Evolutionary conservation across 768 basidiomycete species (phyloP).

Genomic region (Botryobasidium botryosum): DNA sequence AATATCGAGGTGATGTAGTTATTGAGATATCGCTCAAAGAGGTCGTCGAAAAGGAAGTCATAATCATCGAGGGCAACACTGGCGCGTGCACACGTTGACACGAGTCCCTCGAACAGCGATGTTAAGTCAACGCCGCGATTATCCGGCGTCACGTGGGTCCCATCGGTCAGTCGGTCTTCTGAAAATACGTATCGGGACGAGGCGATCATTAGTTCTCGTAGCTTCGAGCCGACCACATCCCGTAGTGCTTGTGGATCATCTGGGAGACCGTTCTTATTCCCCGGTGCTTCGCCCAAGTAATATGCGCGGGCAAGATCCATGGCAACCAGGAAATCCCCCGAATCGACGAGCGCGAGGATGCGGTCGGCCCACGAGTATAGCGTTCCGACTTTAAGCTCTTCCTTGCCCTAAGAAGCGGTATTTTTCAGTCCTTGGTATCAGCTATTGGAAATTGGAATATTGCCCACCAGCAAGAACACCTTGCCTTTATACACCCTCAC

Average conservation of each 20-base stretch:
- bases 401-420: conserved; percentile 31
- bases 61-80: conserved; percentile 65
- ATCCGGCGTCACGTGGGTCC: conserved; percentile 64
- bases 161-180: conserved; percentile 84
- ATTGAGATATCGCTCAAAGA: conserved; percentile 79
- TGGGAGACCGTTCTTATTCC: conserved; percentile 78
- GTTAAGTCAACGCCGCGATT: conserved; percentile 88
- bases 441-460: not conserved
- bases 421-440: not conserved
- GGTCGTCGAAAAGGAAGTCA: conserved; percentile 83
- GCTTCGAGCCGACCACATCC: conserved; percentile 50
- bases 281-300: conserved; percentile 61
- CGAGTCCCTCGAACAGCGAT: conserved; percentile 74
- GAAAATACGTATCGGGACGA: conserved; percentile 86
- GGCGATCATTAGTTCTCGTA: conserved; percentile 71
- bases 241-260: conserved; percentile 39
- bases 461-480: conserved; percentile 70
- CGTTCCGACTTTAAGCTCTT: conserved; percentile 62
- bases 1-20: conserved; percentile 74
- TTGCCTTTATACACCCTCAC: conserved; percentile 76
- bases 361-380: conserved; percentile 92
- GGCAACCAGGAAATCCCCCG: conserved; percentile 77
- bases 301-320: conserved; percentile 75
- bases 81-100: conserved; percentile 56
- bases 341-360: conserved; percentile 64